A percentile compares a stretch with the other conserved stretches of the same genome.
These are phyloP conservation scores for Colletotrichum orchidophilum DNA, from an alignment of 2,329 filamentous ascomycete genomes.

Conservation along the genomic window DNA sequence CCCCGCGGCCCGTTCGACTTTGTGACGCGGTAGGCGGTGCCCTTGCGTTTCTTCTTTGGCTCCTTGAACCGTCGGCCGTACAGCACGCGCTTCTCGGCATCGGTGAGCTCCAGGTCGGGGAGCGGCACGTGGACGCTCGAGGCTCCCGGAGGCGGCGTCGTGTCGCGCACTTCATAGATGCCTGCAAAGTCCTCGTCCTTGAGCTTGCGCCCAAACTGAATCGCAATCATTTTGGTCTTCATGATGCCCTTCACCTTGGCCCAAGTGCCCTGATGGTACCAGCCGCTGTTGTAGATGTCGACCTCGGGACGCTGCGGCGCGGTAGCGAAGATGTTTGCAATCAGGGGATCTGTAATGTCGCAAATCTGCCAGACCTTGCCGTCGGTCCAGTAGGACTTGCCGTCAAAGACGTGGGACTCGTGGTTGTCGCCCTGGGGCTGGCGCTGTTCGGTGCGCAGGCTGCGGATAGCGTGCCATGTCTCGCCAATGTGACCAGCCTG, in stretches of 20 bases:
- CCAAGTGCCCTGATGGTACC: slow-evolving; percentile 84
- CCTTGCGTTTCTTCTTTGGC: slow-evolving; percentile 37
- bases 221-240: slow-evolving; percentile 82
- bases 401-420: slow-evolving; percentile 82
- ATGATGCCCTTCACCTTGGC: slow-evolving; percentile 87
- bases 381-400: slow-evolving; percentile 76
- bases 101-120: slow-evolving; percentile 50
- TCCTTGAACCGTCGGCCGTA: slow-evolving; percentile 44
- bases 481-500: slow-evolving; percentile 56
- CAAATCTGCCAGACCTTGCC: slow-evolving; percentile 95
- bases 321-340: slow-evolving; percentile 72
- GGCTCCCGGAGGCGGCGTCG: slow-evolving; percentile 41
- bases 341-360: slow-evolving; percentile 85
- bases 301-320: slow-evolving; percentile 67
- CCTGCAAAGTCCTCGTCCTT: slow-evolving; percentile 57
- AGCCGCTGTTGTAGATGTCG: slow-evolving; percentile 75
- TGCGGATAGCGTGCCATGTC: slow-evolving; percentile 60
- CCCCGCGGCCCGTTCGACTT: slow-evolving; percentile 27
- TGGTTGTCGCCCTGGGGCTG: slow-evolving; percentile 52
- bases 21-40: slow-evolving; percentile 35
- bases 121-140: slow-evolving; percentile 47
- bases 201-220: slow-evolving; percentile 65
- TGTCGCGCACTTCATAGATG: slow-evolving; percentile 49
- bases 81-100: slow-evolving; percentile 46
- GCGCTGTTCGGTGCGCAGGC: slow-evolving; percentile 43